These are phyloP conservation scores for Heterobasidion annosum DNA, from an alignment of 1,284 basidiomycete species.

Conservation along the genomic window DNA sequence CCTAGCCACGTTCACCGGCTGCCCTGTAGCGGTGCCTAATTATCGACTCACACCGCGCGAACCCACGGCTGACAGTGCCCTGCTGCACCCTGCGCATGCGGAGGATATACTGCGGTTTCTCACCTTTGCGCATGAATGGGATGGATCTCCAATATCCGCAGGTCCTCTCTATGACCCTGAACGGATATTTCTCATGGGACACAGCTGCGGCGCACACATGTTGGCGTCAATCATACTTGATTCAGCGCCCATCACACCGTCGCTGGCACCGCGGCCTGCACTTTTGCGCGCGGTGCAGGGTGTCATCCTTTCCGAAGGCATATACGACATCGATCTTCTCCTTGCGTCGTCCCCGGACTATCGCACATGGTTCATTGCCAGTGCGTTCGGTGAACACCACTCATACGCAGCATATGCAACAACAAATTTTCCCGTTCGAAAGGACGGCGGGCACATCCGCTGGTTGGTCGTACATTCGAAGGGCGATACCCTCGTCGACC, in stretches of 20 bases:
- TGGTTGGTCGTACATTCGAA: slow-evolving; percentile 71
- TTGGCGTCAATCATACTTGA: slow-evolving; percentile 60
- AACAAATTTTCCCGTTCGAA: slow-evolving; percentile 27
- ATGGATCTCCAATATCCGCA: slow-evolving; percentile 19
- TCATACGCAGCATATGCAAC: slow-evolving; percentile 45
- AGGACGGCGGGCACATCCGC: slow-evolving; percentile 25
- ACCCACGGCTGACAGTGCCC: slow-evolving; percentile 15
- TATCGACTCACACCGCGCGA: slow-evolving; percentile 54
- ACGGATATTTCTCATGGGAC: slow-evolving; percentile 54
- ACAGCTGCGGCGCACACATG: slow-evolving; percentile 78
- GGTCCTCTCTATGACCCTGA: slow-evolving; percentile 27
- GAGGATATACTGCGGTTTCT: slow-evolving; percentile 56
- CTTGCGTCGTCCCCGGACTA: slow-evolving; percentile 55
- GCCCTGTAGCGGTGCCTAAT: slow-evolving; percentile 61
- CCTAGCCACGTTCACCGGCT: slow-evolving; percentile 39
- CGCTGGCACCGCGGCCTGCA: slow-evolving; percentile 34
- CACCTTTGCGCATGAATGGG: slow-evolving; percentile 39
- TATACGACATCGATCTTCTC: slow-evolving; percentile 64
- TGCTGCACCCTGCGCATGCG: slow-evolving; percentile 65
- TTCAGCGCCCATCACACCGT: slow-evolving; percentile 27
- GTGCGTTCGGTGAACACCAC: slow-evolving; percentile 42
- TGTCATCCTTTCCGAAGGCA: slow-evolving; percentile 60
- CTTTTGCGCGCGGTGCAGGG: slow-evolving; percentile 43
- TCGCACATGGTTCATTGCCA: slow-evolving; percentile 54
- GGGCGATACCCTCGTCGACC: slow-evolving; percentile 61